Evolutionary conservation across 179 eudicot genomes (phyloP), one percentile per base, ranked within the genome.

Genomic region (Spergularia azorica): DNA sequence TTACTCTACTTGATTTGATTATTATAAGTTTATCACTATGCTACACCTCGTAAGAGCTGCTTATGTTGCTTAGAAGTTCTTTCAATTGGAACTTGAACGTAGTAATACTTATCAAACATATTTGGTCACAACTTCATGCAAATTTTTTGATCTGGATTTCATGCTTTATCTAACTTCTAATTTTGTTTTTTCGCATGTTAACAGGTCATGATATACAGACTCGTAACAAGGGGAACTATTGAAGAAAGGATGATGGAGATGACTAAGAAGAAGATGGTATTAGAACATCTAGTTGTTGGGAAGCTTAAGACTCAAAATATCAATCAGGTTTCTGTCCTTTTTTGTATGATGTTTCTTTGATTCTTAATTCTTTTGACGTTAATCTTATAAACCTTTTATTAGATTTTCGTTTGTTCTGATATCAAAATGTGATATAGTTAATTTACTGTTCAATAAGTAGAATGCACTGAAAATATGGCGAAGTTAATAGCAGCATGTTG

Each of bases 221-320:
- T 96, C 54, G 82, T 96, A 85, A 86, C 94, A 69, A 84, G 99
- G 83, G 99, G 93, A 82, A 90, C 96, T 70, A 92, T 96, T 82
- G 99, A 96, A 78, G 99, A 96, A 86, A 89, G 97, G 81, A 96
- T 94, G 99, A 96, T 96, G 97, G 92, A 96, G 83, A 83, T 96
- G 97, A 96, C 99, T 13, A 96, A 94, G 87, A 94, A 92, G 85
- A 94, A 96, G 85, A 96, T 92, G 99, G 93, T 94, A 56, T 84
- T 94, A 79, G 99, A 96, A 86, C 99, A 96, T 89, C 81, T 94
- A 75, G 98, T 96, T 76, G 98, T 96, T 52, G 99, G 99, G 72
- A 94, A 87, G 91, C 89, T 96, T 63, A 96, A 96, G 87, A 84
- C 90, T 48, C 99, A 90, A 81, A 96, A 94, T 76, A 88, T 96